Conservation (phyloP, 2,329 filamentous ascomycete species). For the Paracamarosporium sp. region DNA sequence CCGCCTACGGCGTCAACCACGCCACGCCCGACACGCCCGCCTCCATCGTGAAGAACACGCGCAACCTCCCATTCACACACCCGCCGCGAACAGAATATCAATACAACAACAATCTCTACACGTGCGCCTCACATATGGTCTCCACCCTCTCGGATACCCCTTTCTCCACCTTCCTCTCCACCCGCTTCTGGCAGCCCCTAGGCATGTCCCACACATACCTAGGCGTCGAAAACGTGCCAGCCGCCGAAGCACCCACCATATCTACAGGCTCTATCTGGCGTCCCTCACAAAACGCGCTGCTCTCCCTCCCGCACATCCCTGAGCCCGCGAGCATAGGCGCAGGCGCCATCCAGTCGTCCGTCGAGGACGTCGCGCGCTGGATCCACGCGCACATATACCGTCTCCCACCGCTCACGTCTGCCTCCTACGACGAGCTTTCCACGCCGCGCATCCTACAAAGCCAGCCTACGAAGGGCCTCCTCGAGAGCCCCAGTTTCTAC, state of each 20-base stretch:
- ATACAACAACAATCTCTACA: constrained; percentile 63
- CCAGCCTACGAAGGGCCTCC: neutral
- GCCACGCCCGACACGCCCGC: neutral
- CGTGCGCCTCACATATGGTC: constrained; percentile 54
- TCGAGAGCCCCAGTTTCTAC: constrained; percentile 8
- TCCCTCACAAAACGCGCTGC: neutral
- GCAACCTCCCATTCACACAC: constrained; percentile 51
- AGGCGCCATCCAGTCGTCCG: constrained; percentile 27
- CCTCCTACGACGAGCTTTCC: constrained; percentile 20
- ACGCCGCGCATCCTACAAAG: constrained; percentile 15
- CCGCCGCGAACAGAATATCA: constrained; percentile 52
- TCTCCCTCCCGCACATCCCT: constrained; percentile 11
- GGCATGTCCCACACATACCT: constrained; percentile 49
- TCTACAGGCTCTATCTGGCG: constrained; percentile 24
- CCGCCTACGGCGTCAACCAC: neutral
- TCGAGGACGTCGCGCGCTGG: constrained; percentile 30
- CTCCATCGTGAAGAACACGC: constrained; percentile 39
- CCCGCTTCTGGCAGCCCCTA: constrained; percentile 49
- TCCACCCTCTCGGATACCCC: constrained; percentile 50
- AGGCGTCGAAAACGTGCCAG: constrained; percentile 42
- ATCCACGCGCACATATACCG: constrained; percentile 29
- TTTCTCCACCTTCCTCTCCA: constrained; percentile 40
- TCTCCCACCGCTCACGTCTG: constrained; percentile 9
- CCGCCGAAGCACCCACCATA: constrained; percentile 5
- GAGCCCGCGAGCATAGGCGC: constrained; percentile 29